Evolutionary conservation across 2,329 filamentous ascomycete genomes (phyloP).

Genomic region (Calonectria pteridis): DNA sequence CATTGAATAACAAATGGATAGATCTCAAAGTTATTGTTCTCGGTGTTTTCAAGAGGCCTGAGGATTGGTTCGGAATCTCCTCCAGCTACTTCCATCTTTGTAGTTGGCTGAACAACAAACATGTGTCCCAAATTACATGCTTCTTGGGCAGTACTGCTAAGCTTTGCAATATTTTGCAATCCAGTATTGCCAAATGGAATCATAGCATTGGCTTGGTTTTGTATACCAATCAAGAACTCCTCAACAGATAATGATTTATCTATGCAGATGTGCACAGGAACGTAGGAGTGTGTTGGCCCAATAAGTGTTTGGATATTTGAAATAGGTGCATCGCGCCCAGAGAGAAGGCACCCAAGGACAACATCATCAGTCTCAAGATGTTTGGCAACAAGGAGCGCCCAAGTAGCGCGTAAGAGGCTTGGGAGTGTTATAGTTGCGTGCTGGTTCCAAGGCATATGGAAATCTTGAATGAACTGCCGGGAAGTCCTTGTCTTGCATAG

Average conservation of each 20-base stretch:
- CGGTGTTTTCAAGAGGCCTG: background rate
- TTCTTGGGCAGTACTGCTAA: background rate
- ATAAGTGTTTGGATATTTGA: conserved; percentile 1
- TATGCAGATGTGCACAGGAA: conserved; percentile 1
- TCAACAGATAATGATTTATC: background rate
- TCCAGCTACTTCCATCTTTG: background rate
- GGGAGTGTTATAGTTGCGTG: background rate
- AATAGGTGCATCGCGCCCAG: conserved; percentile 10
- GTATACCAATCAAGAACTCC: background rate
- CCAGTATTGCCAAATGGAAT: background rate
- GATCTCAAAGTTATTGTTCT: background rate
- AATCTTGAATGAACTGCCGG: background rate
- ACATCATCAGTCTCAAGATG: background rate
- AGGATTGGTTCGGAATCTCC: background rate
- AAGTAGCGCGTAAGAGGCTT: background rate
- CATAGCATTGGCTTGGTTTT: conserved; percentile 11
- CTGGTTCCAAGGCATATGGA: background rate
- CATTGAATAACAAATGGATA: conserved; percentile 7
- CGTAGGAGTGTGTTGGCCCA: conserved; percentile 1
- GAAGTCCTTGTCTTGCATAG: background rate
- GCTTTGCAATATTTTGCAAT: conserved; percentile 14
- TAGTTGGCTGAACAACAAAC: conserved; percentile 4
- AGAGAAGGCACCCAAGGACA: background rate
- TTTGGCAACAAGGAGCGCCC: background rate
- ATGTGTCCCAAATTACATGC: background rate